A percentile compares a stretch with the other conserved stretches of the same genome.
These are phyloP conservation scores for Diaporthe eres DNA, from an alignment of 2,329 filamentous ascomycete genomes.

Conservation along the genomic window DNA sequence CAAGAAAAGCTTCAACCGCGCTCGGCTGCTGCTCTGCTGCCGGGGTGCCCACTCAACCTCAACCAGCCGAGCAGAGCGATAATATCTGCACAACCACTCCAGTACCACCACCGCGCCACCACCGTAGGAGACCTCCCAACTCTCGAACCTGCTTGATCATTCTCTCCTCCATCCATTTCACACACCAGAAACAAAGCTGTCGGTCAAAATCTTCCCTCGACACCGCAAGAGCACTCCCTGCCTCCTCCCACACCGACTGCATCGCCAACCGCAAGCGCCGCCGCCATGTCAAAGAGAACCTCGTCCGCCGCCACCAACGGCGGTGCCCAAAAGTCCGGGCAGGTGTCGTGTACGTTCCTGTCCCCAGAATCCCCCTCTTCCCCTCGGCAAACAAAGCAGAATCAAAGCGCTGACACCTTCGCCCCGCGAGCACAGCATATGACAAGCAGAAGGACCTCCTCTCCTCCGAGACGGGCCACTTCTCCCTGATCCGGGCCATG, in stretches of 20 bases:
- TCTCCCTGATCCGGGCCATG: slow-evolving; percentile 77
- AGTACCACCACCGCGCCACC: slow-evolving; percentile 3
- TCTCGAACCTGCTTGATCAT: background rate
- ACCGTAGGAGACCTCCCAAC: background rate
- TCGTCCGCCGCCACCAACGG: slow-evolving; percentile 38
- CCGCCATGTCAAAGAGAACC: slow-evolving; percentile 40
- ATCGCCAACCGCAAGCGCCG: background rate
- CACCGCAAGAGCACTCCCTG: background rate
- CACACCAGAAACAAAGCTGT: background rate
- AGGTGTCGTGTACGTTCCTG: slow-evolving; percentile 31
- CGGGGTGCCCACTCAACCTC: slow-evolving; percentile 16
- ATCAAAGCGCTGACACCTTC: slow-evolving; percentile 8
- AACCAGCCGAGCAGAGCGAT: slow-evolving; percentile 6
- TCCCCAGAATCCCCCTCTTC: slow-evolving; percentile 32
- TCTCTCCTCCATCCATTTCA: background rate
- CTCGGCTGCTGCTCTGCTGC: background rate
- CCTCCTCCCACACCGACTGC: background rate
- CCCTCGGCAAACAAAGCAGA: background rate
- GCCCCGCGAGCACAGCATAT: slow-evolving; percentile 60
- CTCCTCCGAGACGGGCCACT: slow-evolving; percentile 79
- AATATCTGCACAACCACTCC: background rate
- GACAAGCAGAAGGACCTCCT: slow-evolving; percentile 85
- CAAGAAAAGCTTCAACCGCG: slow-evolving; percentile 29
- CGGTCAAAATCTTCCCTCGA: background rate
- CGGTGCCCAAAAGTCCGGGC: slow-evolving; percentile 38